These are phyloP conservation scores for Spathaspora gorwiae DNA, from an alignment of 805 yeast species.

Conservation along the genomic window DNA sequence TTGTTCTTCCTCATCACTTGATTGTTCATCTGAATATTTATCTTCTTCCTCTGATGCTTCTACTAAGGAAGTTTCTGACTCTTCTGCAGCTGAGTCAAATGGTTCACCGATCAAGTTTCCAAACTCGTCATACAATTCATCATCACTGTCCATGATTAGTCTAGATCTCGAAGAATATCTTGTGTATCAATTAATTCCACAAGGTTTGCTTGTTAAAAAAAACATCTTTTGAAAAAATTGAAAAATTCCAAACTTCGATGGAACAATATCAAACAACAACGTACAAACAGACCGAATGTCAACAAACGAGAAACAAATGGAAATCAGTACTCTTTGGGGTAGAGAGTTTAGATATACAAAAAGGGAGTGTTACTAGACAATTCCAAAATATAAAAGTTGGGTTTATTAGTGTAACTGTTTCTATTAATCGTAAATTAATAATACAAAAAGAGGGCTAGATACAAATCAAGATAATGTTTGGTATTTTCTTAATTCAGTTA, in stretches of 20 bases:
- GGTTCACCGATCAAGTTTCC: conserved; percentile 63
- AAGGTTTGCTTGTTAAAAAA: background rate
- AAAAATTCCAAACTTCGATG: background rate
- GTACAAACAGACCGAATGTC: too few species aligned
- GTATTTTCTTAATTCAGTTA: conserved; percentile 76
- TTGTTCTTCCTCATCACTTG: conserved; percentile 2
- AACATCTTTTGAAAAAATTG: background rate
- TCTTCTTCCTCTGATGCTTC: conserved; percentile 10
- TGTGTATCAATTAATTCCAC: too few species aligned
- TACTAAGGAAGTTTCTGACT: conserved; percentile 11
- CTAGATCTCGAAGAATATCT: background rate
- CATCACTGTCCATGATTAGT: conserved; percentile 45
- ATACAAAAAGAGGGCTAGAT: background rate
- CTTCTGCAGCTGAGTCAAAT: conserved; percentile 44
- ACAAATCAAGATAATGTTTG: conserved; percentile 34
- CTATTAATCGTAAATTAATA: too few species aligned
- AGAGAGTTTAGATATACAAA: too few species aligned
- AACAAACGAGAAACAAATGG: too few species aligned
- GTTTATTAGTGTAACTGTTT: too few species aligned
- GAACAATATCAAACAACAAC: background rate
- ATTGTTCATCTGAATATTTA: conserved; percentile 2
- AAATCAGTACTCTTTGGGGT: too few species aligned
- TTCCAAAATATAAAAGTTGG: too few species aligned
- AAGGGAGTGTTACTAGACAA: too few species aligned
- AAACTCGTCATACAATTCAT: conserved; percentile 73